These are phyloP conservation scores for Botryobasidium botryosum DNA, from an alignment of 768 basidiomycete genomes.

Conservation along the genomic window DNA sequence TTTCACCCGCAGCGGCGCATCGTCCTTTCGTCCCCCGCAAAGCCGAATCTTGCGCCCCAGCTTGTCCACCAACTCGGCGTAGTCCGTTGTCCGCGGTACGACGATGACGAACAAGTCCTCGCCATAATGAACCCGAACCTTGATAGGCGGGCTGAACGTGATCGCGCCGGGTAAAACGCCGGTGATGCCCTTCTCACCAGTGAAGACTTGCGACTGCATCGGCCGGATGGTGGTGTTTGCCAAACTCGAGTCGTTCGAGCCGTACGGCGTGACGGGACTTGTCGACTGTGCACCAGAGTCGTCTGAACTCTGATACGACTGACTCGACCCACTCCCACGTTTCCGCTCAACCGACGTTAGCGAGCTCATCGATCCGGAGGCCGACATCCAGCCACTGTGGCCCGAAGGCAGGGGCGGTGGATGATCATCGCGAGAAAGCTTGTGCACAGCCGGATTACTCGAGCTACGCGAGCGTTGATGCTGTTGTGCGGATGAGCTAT, in stretches of 20 bases:
- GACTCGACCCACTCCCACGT: conserved; percentile 71
- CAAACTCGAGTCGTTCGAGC: conserved; percentile 73
- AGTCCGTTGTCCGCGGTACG: conserved; percentile 64
- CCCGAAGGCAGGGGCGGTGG: conserved; percentile 22
- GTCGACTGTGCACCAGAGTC: conserved; percentile 30
- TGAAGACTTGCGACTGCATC: conserved; percentile 39
- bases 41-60: conserved; percentile 86
- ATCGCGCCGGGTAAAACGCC: conserved; percentile 10
- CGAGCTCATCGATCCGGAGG: conserved; percentile 16
- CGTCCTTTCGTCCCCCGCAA: conserved; percentile 66
- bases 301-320: conserved; percentile 65
- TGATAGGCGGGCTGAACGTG: conserved; percentile 32
- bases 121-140: conserved; percentile 88
- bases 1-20: conserved; percentile 69
- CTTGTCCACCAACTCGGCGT: conserved; percentile 69
- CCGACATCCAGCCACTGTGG: conserved; percentile 13
- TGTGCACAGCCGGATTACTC: conserved; percentile 8
- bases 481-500: neutral
- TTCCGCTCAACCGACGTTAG: conserved; percentile 22
- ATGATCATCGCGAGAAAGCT: neutral
- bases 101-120: conserved; percentile 93
- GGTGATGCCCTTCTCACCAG: conserved; percentile 10
- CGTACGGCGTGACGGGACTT: conserved; percentile 65
- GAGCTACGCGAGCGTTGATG: conserved; percentile 3
- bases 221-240: conserved; percentile 38